Conservation (phyloP, 495 filamentous ascomycete species). For the Cenococcum geophilum region DNA sequence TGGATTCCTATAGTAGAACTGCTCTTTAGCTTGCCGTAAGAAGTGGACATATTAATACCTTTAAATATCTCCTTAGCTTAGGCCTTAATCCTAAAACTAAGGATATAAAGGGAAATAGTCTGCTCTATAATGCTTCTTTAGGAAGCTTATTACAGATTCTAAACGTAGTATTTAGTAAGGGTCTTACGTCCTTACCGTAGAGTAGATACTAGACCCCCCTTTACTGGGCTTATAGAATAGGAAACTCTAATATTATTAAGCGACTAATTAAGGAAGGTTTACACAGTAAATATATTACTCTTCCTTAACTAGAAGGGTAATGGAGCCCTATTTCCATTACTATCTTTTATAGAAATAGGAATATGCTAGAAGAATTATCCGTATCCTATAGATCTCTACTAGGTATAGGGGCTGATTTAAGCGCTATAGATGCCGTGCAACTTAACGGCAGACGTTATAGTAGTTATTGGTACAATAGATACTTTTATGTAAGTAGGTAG, state of each 20-base stretch:
- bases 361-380: slow-evolving; percentile 6
- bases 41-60: slow-evolving; percentile 4
- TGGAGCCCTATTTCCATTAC: slow-evolving; percentile 9
- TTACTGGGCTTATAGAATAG: slow-evolving; percentile 7
- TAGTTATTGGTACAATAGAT: slow-evolving; percentile 9
- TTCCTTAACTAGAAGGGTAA: not conserved
- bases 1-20: slow-evolving; percentile 3
- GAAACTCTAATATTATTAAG: slow-evolving; percentile 3
- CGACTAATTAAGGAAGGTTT: slow-evolving; percentile 8
- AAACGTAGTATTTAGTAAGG: not conserved
- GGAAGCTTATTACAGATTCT: slow-evolving; percentile 1
- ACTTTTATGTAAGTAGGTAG: slow-evolving; percentile 12
- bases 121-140: slow-evolving; percentile 4
- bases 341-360: slow-evolving; percentile 6
- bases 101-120: slow-evolving; percentile 6
- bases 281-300: not conserved
- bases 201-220: slow-evolving; percentile 5
- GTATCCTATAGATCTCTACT: slow-evolving; percentile 7
- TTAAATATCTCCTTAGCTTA: slow-evolving; percentile 5
- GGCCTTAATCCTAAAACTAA: slow-evolving; percentile 1
- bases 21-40: slow-evolving; percentile 7
- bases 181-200: not conserved
- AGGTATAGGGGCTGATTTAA: not conserved
- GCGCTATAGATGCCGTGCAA: not conserved
- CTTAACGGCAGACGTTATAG: slow-evolving; percentile 2